Base-by-base conservation (phyloP, 1,284 basidiomycete genomes). In the Ganoderma multipileum region DNA sequence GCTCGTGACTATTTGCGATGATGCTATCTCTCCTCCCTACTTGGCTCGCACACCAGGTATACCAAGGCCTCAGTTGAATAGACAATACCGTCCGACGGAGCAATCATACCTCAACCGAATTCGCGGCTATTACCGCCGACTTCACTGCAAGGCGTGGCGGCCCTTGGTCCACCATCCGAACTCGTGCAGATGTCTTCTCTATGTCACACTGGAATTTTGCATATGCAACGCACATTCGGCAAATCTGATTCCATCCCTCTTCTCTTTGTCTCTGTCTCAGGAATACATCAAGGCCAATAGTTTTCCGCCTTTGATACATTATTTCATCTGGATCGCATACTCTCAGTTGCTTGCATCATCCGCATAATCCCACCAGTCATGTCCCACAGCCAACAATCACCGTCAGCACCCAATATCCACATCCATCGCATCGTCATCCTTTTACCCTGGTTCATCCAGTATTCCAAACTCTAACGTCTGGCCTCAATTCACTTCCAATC, bases 241-340 rank as follows among this genome's bases (percentile, higher is more conserved):
- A n/a, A 38, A 33, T 33, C 18, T 23, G 23, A 44, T 23, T 50
- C 38, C 42, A 16, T 63, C 36, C 33, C 58, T 30, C n/a, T 57
- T 30, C 30, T 42, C 52, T 61, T 50, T 47, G 28, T 65, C 64
- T 39, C 47, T 52, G 50, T 67, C 36, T 44, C 60, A 23, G 54
- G 65, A 67, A 68, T 65, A 68, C 66, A 68, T 62, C 69, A 72
- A 72, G 71, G 71, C 71, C 69, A 58, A 72, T 70, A 71, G 67
- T 68, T 68, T 65, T 72, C 68, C 69, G 71, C 71, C 71, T 71
- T 71, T 63, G 71, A 67, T 68, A 52, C 65, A 60, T 64, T 38
- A 36, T 57, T 20, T 42, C 61, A 47, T 62, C 63, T 26, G 58
- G 57, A 58, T 54, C 62, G 42, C 68, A 60, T 63, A 50, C 38